A percentile compares a stretch with the other conserved stretches of the same genome.
These are phyloP conservation scores for Penicillium sp. DNA, from an alignment of 2,329 filamentous ascomycete species.

Conservation along the genomic window DNA sequence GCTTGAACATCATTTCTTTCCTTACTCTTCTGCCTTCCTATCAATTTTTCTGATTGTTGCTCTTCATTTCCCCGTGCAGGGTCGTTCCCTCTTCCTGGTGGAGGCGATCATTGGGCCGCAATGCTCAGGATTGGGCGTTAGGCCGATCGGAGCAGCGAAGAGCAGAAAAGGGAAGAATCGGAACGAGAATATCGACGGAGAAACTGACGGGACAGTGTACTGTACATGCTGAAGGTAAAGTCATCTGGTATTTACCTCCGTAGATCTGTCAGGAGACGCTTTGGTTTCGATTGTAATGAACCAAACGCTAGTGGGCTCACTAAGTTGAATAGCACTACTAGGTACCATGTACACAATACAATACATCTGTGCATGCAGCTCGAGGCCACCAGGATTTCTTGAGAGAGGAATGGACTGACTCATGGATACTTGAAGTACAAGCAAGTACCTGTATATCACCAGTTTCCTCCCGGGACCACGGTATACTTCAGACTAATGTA, in stretches of 20 bases:
- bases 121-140: slow-evolving; percentile 20
- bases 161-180: background rate
- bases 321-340: no score
- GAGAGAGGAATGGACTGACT: background rate
- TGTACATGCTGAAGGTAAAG: background rate
- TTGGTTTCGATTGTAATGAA: no score
- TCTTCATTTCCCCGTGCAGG: slow-evolving; percentile 3
- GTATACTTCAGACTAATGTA: background rate
- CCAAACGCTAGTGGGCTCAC: no score
- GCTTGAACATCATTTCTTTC: background rate
- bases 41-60: background rate
- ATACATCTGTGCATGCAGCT: background rate
- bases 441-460: background rate
- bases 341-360: background rate
- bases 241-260: background rate
- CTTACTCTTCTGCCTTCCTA: background rate
- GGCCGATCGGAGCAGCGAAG: background rate
- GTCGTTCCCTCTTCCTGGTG: slow-evolving; percentile 11
- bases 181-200: background rate
- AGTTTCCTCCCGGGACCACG: no score
- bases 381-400: background rate
- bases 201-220: background rate
- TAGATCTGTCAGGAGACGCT: background rate
- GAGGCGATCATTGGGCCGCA: slow-evolving; percentile 30
- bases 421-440: background rate